Base-by-base conservation (phyloP, 2,329 filamentous ascomycete genomes). In the Aspergillus unguis region DNA sequence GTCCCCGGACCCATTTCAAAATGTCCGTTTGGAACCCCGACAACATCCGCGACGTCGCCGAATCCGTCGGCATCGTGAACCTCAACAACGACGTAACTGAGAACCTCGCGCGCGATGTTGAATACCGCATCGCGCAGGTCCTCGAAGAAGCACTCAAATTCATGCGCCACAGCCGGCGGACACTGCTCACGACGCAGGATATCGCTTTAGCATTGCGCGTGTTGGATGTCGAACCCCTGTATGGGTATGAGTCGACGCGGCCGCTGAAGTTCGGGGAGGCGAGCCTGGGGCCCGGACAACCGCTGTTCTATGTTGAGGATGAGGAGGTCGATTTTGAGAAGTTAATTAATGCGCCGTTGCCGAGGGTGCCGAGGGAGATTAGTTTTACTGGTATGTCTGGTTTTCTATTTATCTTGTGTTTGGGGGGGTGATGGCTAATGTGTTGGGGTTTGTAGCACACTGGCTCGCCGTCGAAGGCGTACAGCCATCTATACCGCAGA, bases 261-360 rank as follows among this genome's bases (percentile, higher is more conserved):
- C 90, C 92, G 27, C 76, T 99, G 63, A 84, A 88, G 50, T 99
- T 95, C 67, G 94, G 94, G 47, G 94, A 99, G 73, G 94, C 94
- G 3, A 95, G 89, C 53, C 77, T 99, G 55, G 94, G 94, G 0
- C 91, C 92, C 10, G 92, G 92, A 7, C 94, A 99, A 73, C 91
- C 92, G 48, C 77, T 99, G 25, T 99, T 92, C 73, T 99, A 99
- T 70, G 88, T 99, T 35, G 94, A 99, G 67, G 94, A 99, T 69
- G 94, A 99, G 68, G 94, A 99, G 77, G 87, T 97, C 50, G 94
- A 99, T 72, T 97, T 99, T 68, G 94, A 99, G 77, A 97, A 97
- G 78, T 78, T 99, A 61, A 96, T 99, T 70, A 99, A 99, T 75
- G 91, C 91, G 59, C 90, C 94, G 4, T 75, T 99, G 60, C 94